Evolutionary conservation across 805 yeast species (phyloP), one percentile per base, ranked within the genome.

Genomic region (Saccharomyces mikatae): DNA sequence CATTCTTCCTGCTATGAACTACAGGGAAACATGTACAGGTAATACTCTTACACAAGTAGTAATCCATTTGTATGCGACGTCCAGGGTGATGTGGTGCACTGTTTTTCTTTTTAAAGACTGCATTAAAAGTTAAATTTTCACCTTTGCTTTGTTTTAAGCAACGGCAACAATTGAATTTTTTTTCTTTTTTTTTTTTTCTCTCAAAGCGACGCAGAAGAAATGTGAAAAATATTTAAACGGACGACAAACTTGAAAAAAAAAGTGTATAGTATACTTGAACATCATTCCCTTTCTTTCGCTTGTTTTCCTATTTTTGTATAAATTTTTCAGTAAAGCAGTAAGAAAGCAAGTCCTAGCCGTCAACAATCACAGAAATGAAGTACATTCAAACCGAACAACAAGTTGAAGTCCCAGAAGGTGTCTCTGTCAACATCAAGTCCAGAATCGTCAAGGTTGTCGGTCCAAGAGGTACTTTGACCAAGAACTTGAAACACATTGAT

Each of bases 381-480:
- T 86, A 81, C 88, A 82, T 88, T 71, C 87, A 84, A 76, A 84
- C 94, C 62, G 95, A 87, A 74, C 94, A 88, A 80, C 72, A 76
- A 74, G 81, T 89, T 73, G 87, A 82, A 56, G 71, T 83, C 76
- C 98, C 99, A 78, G 96, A 87, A 77, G 96, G 88, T 72, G 99
- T 94, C 63, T 80, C 86, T 69, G 87, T 94, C 68, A 77, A 79
- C 74, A 92, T 94, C 84, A 87, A 89, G 78, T 83, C 98, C 76
- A 89, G 99, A 82, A 68, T 72, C 72, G 77, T 94, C 75, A 84
- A 83, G 69, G 98, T 94, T 67, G 82, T 86, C 71, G 99, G 99
- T 69, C 99, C 99, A 80, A 91, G 98, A 82, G 99, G 99, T 79
- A 80, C 82, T 65, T 81, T 92, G 74, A 74, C 76, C 80, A 92